These are phyloP conservation scores for Infundibulicybe gibba DNA, from an alignment of 768 basidiomycete genomes.

Conservation along the genomic window DNA sequence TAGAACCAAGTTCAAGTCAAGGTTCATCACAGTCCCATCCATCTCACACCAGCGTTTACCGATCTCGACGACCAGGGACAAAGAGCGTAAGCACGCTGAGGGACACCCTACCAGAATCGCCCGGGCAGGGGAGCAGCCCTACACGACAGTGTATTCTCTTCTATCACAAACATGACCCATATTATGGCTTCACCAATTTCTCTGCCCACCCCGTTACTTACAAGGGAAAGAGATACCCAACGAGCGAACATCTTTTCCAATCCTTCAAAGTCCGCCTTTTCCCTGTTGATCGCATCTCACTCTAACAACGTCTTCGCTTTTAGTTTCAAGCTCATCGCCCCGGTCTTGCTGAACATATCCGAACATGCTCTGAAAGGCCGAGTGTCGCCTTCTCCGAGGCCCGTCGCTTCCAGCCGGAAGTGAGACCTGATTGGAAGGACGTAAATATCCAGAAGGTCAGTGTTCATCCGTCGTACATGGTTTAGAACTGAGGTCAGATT, in stretches of 20 bases:
- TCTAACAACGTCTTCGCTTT: slow-evolving; percentile 5
- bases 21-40: no score
- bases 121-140: slow-evolving; percentile 15
- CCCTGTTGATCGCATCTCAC: background rate
- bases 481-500: background rate
- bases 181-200: slow-evolving; percentile 76
- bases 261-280: slow-evolving; percentile 58
- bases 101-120: slow-evolving; percentile 8
- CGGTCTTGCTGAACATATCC: slow-evolving; percentile 64
- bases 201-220: slow-evolving; percentile 62
- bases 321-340: slow-evolving; percentile 62
- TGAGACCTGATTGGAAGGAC: slow-evolving; percentile 64
- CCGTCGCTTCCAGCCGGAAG: slow-evolving; percentile 57
- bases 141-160: slow-evolving; percentile 46
- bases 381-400: slow-evolving; percentile 67
- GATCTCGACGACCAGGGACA: no score
- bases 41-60: no score
- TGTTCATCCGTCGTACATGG: background rate
- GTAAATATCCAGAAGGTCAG: slow-evolving; percentile 63
- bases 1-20: no score
- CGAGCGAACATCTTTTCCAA: slow-evolving; percentile 76
- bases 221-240: slow-evolving; percentile 64
- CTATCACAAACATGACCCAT: slow-evolving; percentile 59
- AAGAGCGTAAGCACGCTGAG: slow-evolving; percentile 8
- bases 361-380: slow-evolving; percentile 59